phyloP scores from a whole-genome alignment of 2,329 filamentous ascomycete genomes.

The Alternaria hordeiaustralica region DNA sequence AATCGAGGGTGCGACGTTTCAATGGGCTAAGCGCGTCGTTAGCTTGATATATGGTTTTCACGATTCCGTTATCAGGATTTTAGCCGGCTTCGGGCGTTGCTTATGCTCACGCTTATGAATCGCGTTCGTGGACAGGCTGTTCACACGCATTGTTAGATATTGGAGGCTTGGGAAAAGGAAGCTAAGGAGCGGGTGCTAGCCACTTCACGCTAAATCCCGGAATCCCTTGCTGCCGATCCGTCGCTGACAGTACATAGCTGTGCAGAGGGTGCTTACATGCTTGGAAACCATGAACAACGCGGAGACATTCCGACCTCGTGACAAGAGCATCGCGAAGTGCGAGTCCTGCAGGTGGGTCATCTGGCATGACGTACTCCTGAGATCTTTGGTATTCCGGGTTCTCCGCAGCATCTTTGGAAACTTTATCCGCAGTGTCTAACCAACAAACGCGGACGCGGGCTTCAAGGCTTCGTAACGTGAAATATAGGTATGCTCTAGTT shows the following conservation, averaged over 20 bases:
- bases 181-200: conserved; percentile 4
- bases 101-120: conserved; percentile 8
- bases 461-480: background rate
- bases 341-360: background rate
- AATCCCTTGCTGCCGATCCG: conserved; percentile 3
- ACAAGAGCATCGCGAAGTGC: background rate
- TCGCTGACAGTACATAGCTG: background rate
- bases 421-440: background rate
- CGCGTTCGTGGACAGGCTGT: background rate
- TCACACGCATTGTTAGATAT: background rate
- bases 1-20: conserved; percentile 6
- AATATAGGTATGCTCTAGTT: background rate
- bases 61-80: background rate
- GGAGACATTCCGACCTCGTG: background rate
- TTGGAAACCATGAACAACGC: background rate
- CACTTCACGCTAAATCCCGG: conserved; percentile 1
- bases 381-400: background rate
- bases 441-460: background rate
- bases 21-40: background rate
- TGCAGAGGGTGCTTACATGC: background rate
- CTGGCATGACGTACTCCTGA: background rate
- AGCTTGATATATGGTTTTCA: conserved; percentile 2
- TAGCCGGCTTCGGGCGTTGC: background rate
- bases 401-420: background rate
- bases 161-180: conserved; percentile 3